Evolutionary conservation across 2,329 filamentous ascomycete species (phyloP).

Genomic region (Periconia macrospinosa): DNA sequence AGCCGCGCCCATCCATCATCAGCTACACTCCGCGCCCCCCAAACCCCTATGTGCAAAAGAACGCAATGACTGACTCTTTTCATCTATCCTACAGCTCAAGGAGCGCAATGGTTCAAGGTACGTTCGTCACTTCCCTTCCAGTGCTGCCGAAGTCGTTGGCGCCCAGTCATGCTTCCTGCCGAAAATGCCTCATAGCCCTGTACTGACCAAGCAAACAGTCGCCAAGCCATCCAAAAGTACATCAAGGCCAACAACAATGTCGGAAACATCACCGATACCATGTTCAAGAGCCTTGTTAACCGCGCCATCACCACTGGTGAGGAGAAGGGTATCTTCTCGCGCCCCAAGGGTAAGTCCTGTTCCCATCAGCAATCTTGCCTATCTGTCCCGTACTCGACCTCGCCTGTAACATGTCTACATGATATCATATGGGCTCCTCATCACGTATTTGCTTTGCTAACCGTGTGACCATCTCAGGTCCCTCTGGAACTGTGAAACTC

Average conservation of each 20-base stretch:
- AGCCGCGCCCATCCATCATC: conserved; percentile 34
- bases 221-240: conserved; percentile 75
- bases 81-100: conserved; percentile 60
- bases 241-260: conserved; percentile 72
- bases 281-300: conserved; percentile 80
- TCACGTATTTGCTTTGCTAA: conserved; percentile 16
- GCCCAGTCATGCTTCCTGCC: conserved; percentile 29
- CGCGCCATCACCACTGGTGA: conserved; percentile 79
- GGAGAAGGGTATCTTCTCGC: conserved; percentile 82
- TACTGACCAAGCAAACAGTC: conserved; percentile 53
- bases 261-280: conserved; percentile 54
- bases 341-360: conserved; percentile 77
- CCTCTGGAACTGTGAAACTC: conserved; percentile 90
- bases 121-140: conserved; percentile 38
- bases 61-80: conserved; percentile 52
- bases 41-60: conserved; percentile 6
- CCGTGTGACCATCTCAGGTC: conserved; percentile 54
- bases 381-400: not conserved
- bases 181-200: conserved; percentile 19
- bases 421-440: no score
- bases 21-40: conserved; percentile 22
- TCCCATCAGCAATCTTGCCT: not conserved
- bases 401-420: no score
- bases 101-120: conserved; percentile 72
- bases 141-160: conserved; percentile 21